Conservation (phyloP, 495 filamentous ascomycete species). For the Patellaria atrata region DNA sequence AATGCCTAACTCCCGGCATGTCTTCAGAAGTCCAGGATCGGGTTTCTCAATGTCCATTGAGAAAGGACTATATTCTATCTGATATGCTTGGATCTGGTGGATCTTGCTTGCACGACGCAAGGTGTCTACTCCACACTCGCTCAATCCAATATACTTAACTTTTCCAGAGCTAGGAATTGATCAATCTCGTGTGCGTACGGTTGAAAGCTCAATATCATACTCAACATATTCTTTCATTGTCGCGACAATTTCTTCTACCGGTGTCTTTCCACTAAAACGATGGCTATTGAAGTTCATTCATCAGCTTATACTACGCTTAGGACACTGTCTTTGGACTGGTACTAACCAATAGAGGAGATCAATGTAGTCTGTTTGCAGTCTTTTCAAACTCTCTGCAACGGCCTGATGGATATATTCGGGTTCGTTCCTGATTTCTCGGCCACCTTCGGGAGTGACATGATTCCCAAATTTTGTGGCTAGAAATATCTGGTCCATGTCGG, state of each 20-base stretch:
- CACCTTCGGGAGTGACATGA: constrained; percentile 9
- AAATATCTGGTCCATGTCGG: constrained; percentile 43
- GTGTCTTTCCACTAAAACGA: too few species aligned
- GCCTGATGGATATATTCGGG: constrained; percentile 32
- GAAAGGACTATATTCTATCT: constrained; percentile 50
- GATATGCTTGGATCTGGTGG: constrained; percentile 42
- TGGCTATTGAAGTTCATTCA: too few species aligned
- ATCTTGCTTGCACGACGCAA: constrained; percentile 43
- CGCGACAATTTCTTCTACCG: too few species aligned
- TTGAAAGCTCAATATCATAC: too few species aligned
- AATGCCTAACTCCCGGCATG: constrained; percentile 40
- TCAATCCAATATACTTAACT: constrained; percentile 43
- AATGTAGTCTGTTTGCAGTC: constrained; percentile 32
- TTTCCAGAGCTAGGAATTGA: too few species aligned
- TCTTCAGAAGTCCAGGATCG: constrained; percentile 35
- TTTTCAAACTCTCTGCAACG: constrained; percentile 31
- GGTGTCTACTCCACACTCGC: constrained; percentile 39
- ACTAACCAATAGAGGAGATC: constrained; percentile 26
- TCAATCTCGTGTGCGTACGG: too few species aligned
- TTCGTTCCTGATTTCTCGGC: constrained; percentile 30
- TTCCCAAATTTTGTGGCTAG: constrained; percentile 44
- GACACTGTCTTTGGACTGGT: not conserved
- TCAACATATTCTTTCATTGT: too few species aligned
- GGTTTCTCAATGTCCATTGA: constrained; percentile 39
- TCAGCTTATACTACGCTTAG: too few species aligned